Evolutionary conservation across 73 alveolate species (phyloP).

Genomic region (Paramecium caudatum): DNA sequence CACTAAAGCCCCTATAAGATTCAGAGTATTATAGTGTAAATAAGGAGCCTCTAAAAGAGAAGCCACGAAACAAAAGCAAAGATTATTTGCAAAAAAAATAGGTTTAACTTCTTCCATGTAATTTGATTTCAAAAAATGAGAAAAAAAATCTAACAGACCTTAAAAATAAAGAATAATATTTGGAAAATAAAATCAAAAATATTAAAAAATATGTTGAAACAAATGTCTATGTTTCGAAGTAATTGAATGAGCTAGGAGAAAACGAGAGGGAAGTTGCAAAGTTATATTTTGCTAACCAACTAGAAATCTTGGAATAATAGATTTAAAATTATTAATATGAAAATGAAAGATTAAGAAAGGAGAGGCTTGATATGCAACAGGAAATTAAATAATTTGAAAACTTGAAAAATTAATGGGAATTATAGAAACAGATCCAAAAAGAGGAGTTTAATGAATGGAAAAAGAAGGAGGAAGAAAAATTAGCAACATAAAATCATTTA

Average conservation of each 20-base stretch:
- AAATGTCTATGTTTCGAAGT: neutral
- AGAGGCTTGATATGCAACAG: neutral
- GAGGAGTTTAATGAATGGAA: neutral
- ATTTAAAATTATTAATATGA: neutral
- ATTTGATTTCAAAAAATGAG: no score
- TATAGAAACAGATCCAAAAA: neutral
- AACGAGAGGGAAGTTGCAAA: neutral
- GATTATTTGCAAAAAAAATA: no score
- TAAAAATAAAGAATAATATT: no score
- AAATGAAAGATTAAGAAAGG: slow-evolving; percentile 23
- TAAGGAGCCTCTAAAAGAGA: no score
- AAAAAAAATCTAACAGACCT: no score
- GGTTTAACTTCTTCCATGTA: no score
- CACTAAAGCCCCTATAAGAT: neutral
- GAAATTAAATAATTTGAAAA: neutral
- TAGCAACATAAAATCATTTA: neutral
- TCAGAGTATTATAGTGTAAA: neutral
- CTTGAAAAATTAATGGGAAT: neutral
- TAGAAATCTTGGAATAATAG: neutral
- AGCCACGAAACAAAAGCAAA: no score
- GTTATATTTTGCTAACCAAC: neutral
- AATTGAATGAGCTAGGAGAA: neutral
- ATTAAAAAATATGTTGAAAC: neutral
- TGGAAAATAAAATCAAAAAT: neutral
- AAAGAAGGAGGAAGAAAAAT: neutral